A percentile compares a stretch with the other conserved stretches of the same genome.
Evolutionary conservation across 2,329 filamentous ascomycete genomes (phyloP).

Genomic region (Lachnellula cervina): DNA sequence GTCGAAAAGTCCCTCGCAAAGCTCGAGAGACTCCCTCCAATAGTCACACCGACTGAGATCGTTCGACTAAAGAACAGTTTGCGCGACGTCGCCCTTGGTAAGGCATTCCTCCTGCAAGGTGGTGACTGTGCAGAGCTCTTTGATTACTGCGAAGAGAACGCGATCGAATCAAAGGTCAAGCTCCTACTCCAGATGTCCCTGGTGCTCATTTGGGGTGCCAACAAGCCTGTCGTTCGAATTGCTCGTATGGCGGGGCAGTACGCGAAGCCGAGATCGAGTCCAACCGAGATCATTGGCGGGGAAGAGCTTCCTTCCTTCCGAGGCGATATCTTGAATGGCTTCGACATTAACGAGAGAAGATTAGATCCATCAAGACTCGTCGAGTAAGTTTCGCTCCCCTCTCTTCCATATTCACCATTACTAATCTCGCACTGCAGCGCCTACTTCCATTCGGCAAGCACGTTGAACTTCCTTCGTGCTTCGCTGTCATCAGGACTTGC

Average conservation of each 20-base stretch:
- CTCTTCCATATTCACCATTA: background rate
- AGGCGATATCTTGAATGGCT: conserved; percentile 94
- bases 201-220: conserved; percentile 83
- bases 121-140: conserved; percentile 97
- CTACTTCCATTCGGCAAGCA: conserved; percentile 93
- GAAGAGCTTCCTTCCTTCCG: conserved; percentile 83
- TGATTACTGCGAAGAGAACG: conserved; percentile 84
- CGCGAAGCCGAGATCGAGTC: conserved; percentile 88
- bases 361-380: conserved; percentile 83
- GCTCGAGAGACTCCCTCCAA: conserved; percentile 65
- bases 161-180: conserved; percentile 96
- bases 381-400: conserved; percentile 40
- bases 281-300: conserved; percentile 76
- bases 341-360: conserved; percentile 65
- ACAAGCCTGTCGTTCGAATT: conserved; percentile 83
- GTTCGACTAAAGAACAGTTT: conserved; percentile 71
- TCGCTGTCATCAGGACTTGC: conserved; percentile 84
- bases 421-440: conserved; percentile 47
- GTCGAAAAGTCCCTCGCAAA: conserved; percentile 58
- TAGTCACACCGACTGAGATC: conserved; percentile 79
- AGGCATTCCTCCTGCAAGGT: conserved; percentile 90
- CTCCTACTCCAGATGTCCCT: conserved; percentile 95
- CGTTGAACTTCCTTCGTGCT: conserved; percentile 85
- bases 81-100: conserved; percentile 80
- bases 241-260: conserved; percentile 97